Evolutionary conservation across 1,139 yeast species (phyloP).

Genomic region (Candida sp.): DNA sequence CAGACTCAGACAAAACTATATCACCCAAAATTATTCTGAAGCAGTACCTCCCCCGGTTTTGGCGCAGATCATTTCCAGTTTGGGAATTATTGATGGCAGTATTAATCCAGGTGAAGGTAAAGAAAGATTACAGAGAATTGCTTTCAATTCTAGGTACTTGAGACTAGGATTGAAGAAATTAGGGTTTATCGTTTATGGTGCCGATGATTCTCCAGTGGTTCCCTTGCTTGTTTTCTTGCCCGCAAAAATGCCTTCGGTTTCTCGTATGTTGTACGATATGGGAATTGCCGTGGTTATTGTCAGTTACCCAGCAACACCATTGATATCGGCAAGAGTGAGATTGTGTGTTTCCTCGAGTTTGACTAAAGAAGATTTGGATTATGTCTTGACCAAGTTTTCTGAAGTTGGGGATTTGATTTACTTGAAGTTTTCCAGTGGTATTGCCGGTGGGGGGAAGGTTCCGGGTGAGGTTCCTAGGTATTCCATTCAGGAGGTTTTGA

Average conservation of each 20-base stretch:
- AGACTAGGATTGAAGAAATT: constrained; percentile 86
- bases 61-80: constrained; percentile 81
- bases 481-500: constrained; percentile 74
- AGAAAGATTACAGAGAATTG: constrained; percentile 88
- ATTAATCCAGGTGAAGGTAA: constrained; percentile 90
- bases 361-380: constrained; percentile 91
- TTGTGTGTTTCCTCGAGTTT: constrained; percentile 90
- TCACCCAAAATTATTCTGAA: constrained; percentile 79
- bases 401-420: constrained; percentile 77
- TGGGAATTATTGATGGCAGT: constrained; percentile 76
- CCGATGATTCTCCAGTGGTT: constrained; percentile 95
- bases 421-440: constrained; percentile 76
- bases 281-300: constrained; percentile 94
- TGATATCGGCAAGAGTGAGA: constrained; percentile 86
- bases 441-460: constrained; percentile 61
- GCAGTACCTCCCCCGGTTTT: constrained; percentile 88
- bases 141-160: constrained; percentile 91
- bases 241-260: constrained; percentile 89
- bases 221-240: constrained; percentile 88
- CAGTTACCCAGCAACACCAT: constrained; percentile 97
- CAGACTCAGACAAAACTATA: constrained; percentile 66
- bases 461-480: constrained; percentile 67
- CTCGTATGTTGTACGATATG: constrained; percentile 73
- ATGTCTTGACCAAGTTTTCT: constrained; percentile 65
- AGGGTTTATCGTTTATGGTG: constrained; percentile 93